These are phyloP conservation scores for Trichoderma erinaceum DNA, from an alignment of 495 filamentous ascomycete species.

Conservation along the genomic window DNA sequence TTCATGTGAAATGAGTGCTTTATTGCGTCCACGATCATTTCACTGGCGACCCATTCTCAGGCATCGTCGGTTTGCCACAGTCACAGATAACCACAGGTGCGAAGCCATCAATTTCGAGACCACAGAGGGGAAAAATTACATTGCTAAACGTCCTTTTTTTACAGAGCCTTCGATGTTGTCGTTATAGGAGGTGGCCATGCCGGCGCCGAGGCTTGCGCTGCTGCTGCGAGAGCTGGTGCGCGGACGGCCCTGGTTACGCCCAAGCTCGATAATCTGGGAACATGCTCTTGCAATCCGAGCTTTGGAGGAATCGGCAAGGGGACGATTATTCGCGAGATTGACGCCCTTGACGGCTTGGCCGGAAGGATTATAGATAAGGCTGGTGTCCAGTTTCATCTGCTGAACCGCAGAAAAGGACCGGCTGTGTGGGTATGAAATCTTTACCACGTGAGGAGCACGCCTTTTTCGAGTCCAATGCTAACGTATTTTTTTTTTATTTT, in stretches of 20 bases:
- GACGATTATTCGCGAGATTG: slow-evolving; percentile 90
- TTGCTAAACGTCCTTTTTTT: background rate
- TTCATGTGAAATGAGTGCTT: background rate
- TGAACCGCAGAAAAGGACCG: slow-evolving; percentile 86
- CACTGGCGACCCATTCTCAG: background rate
- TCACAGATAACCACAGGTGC: background rate
- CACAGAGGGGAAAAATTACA: background rate
- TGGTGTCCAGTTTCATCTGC: slow-evolving; percentile 80
- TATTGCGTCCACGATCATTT: slow-evolving; percentile 7
- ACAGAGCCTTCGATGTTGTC: slow-evolving; percentile 80
- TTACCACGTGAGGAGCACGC: background rate
- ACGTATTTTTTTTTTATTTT: background rate
- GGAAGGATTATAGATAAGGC: slow-evolving; percentile 90
- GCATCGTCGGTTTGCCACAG: slow-evolving; percentile 12
- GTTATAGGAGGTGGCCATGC: slow-evolving; percentile 96
- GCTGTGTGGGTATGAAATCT: slow-evolving; percentile 66
- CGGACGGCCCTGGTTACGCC: slow-evolving; percentile 86
- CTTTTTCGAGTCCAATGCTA: background rate
- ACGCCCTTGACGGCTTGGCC: slow-evolving; percentile 88
- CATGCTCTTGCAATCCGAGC: slow-evolving; percentile 95
- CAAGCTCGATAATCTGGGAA: slow-evolving; percentile 78
- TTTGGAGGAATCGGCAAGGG: slow-evolving; percentile 99
- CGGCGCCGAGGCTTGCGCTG: slow-evolving; percentile 90
- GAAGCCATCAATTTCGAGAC: background rate
- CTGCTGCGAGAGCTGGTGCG: slow-evolving; percentile 82